phyloP scores from a whole-genome alignment of 345 rosid genomes.

The Gossypium raimondii region DNA sequence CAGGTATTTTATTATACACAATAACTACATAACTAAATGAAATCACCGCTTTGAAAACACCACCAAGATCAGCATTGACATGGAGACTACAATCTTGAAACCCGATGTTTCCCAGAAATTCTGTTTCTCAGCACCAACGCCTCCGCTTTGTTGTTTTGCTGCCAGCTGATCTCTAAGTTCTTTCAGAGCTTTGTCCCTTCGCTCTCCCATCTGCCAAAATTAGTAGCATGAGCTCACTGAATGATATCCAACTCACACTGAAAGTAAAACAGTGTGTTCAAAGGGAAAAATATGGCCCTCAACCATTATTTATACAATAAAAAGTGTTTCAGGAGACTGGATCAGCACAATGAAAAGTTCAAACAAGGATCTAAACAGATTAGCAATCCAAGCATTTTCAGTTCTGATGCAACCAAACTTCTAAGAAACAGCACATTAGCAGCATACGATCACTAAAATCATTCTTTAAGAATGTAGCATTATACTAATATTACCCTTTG shows the following conservation, averaged over 20 bases:
- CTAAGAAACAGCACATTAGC: neutral
- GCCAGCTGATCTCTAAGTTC: slow-evolving; percentile 66
- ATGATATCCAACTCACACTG: neutral
- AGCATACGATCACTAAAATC: neutral
- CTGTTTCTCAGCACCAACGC: slow-evolving; percentile 32
- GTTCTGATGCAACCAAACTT: neutral
- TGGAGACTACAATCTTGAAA: slow-evolving; percentile 73
- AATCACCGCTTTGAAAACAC: slow-evolving; percentile 69
- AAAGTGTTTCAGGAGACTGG: neutral
- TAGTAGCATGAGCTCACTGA: neutral
- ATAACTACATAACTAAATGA: neutral
- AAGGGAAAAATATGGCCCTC: neutral
- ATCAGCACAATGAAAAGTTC: neutral
- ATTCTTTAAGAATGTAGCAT: neutral
- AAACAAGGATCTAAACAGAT: neutral
- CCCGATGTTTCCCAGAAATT: slow-evolving; percentile 84
- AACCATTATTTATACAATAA: neutral
- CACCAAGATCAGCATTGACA: slow-evolving; percentile 86
- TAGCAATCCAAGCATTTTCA: neutral
- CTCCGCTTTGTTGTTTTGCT: slow-evolving; percentile 34
- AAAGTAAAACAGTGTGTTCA: neutral
- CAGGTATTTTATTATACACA: slow-evolving; percentile 22
- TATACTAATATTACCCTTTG: slow-evolving; percentile 48
- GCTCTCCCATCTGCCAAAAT: slow-evolving; percentile 63
- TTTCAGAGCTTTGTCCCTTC: slow-evolving; percentile 71